A percentile compares a stretch with the other conserved stretches of the same genome.
These are phyloP conservation scores for Somion occarium DNA, from an alignment of 1,284 basidiomycete species.

Conservation along the genomic window DNA sequence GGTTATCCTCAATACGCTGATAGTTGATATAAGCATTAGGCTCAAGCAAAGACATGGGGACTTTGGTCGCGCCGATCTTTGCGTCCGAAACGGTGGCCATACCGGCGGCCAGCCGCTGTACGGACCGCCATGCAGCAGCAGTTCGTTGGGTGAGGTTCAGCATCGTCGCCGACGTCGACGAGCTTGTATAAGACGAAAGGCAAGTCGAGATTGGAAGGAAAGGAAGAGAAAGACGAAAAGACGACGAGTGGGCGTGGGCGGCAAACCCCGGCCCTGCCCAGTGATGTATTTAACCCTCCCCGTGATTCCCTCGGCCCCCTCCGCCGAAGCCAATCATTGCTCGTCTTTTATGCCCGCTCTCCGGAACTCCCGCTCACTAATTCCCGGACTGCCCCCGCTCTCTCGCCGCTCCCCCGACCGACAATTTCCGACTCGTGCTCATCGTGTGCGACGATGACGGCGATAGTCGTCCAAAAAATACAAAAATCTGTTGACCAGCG, in stretches of 20 bases:
- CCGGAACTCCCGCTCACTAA: not conserved
- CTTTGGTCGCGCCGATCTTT: slow-evolving; percentile 88
- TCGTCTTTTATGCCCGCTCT: not conserved
- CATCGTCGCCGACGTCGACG: slow-evolving; percentile 47
- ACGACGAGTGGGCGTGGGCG: not conserved
- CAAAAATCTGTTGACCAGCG: not conserved
- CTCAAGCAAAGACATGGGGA: slow-evolving; percentile 88
- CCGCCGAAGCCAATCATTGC: slow-evolving; percentile 8
- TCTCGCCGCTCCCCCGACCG: not conserved
- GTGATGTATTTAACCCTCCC: slow-evolving; percentile 9
- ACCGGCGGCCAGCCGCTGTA: slow-evolving; percentile 59
- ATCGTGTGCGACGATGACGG: not conserved
- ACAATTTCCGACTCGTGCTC: not conserved
- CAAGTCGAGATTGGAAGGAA: slow-evolving; percentile 19
- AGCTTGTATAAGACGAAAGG: slow-evolving; percentile 18
- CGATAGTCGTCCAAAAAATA: not conserved
- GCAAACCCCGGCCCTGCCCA: not conserved
- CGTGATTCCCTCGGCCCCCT: slow-evolving; percentile 3
- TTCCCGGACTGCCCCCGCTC: not conserved
- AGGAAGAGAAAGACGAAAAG: slow-evolving; percentile 13
- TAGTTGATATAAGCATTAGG: slow-evolving; percentile 93
- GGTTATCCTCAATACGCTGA: slow-evolving; percentile 95
- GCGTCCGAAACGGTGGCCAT: slow-evolving; percentile 72
- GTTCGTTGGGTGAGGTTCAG: slow-evolving; percentile 60
- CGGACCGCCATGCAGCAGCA: slow-evolving; percentile 50